These are phyloP conservation scores for Salix purpurea DNA, from an alignment of 345 rosid species.

Conservation along the genomic window DNA sequence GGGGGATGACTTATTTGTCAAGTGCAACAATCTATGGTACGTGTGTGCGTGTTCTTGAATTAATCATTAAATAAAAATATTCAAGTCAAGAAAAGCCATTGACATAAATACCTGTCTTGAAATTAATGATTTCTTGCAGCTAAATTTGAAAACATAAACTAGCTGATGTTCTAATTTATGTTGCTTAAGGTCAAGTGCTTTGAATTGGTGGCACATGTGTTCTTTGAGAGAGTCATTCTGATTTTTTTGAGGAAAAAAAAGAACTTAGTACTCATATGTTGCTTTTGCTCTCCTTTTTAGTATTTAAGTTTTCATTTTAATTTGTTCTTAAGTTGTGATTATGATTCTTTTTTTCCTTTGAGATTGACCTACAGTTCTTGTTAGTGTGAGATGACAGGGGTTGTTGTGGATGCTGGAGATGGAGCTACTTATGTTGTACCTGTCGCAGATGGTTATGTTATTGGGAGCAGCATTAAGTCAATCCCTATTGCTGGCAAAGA, in stretches of 20 bases:
- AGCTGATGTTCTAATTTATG: background rate
- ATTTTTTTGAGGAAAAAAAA: background rate
- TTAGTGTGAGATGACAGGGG: constrained; percentile 99
- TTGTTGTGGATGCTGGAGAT: constrained; percentile 96
- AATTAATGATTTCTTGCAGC: background rate
- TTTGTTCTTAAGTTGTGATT: background rate
- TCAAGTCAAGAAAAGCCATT: background rate
- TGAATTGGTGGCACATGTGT: background rate
- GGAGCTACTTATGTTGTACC: constrained; percentile 94
- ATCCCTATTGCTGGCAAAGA: constrained; percentile 89
- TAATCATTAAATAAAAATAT: background rate
- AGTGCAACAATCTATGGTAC: background rate
- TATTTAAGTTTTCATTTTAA: background rate
- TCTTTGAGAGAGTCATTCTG: background rate
- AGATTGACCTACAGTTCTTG: constrained; percentile 42
- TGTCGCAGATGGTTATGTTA: constrained; percentile 98
- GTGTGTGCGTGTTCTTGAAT: background rate
- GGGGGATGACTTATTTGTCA: background rate
- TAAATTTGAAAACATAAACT: background rate
- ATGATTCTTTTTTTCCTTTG: constrained; percentile 16
- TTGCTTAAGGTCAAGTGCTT: background rate
- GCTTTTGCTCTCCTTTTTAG: background rate
- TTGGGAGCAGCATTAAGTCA: constrained; percentile 88
- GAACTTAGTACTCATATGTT: background rate
- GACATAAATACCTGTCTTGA: background rate